phyloP scores from a whole-genome alignment of 108 stramenopile species.

The Poteriospumella lacustris region DNA sequence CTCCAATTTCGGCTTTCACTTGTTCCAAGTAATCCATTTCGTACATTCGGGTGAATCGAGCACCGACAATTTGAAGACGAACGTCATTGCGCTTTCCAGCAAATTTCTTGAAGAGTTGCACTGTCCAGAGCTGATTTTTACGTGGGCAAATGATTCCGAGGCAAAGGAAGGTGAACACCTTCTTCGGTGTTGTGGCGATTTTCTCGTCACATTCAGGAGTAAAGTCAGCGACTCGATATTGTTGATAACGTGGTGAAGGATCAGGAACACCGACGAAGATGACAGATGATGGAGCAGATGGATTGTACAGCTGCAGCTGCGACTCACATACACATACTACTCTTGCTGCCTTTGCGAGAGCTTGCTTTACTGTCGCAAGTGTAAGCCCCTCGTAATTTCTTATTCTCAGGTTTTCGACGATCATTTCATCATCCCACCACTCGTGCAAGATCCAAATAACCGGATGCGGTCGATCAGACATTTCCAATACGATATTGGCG shows the following conservation, averaged over 20 bases:
- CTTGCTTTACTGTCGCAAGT: not conserved
- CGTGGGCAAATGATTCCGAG: constrained; percentile 19
- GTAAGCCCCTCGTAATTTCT: not conserved
- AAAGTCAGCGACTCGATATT: not conserved
- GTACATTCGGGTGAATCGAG: not conserved
- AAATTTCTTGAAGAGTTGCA: constrained; percentile 10
- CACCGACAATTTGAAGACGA: not conserved
- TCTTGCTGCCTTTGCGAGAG: not conserved
- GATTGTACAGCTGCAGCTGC: not conserved
- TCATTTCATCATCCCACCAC: constrained; percentile 26
- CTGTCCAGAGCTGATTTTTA: constrained; percentile 16
- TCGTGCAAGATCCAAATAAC: constrained; percentile 16
- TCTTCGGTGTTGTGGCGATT: not conserved
- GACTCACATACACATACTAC: not conserved
- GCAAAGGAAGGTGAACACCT: not conserved
- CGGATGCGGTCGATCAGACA: not conserved
- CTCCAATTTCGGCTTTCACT: not conserved
- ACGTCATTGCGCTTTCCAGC: not conserved
- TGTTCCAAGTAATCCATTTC: constrained; percentile 13
- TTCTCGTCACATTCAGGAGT: not conserved
- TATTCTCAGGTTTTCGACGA: constrained; percentile 1
- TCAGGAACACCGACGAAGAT: constrained; percentile 14
- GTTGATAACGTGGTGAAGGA: not conserved
- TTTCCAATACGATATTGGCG: constrained; percentile 4
- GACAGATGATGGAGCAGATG: not conserved